A percentile compares a stretch with the other conserved stretches of the same genome.
Conservation (phyloP, 768 basidiomycete genomes). For the Suillus clintonianus region DNA sequence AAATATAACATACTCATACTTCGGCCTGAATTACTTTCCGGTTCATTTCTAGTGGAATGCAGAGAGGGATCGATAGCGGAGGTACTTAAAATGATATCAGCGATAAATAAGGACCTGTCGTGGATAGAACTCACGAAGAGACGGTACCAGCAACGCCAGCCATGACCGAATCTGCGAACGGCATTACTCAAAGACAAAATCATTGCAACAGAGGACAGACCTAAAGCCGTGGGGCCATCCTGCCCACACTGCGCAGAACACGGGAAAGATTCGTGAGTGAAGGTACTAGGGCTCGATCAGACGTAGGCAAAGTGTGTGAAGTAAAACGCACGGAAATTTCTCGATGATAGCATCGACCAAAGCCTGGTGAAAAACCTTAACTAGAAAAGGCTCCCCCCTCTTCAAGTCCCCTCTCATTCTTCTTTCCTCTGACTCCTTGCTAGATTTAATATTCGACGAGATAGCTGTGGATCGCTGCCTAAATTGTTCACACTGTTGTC, state of each 20-base stretch:
- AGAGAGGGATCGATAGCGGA: neutral
- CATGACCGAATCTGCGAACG: slow-evolving; percentile 5
- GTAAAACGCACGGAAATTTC: slow-evolving; percentile 16
- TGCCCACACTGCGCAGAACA: neutral
- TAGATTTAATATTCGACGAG: neutral
- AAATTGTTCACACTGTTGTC: slow-evolving; percentile 23
- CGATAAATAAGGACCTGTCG: neutral
- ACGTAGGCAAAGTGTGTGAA: neutral
- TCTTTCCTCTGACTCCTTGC: neutral
- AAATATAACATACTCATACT: neutral
- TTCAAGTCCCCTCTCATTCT: neutral
- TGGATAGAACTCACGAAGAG: neutral
- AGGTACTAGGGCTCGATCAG: slow-evolving; percentile 4
- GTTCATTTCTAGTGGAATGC: neutral
- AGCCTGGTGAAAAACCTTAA: slow-evolving; percentile 8
- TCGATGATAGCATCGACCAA: slow-evolving; percentile 28
- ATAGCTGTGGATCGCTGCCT: slow-evolving; percentile 6
- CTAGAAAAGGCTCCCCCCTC: slow-evolving; percentile 7
- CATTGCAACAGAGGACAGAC: neutral
- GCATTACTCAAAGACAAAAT: neutral
- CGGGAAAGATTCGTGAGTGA: slow-evolving; percentile 17
- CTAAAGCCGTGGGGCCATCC: neutral
- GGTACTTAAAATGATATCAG: neutral
- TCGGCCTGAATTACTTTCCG: neutral
- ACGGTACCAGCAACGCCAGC: neutral